Base-by-base conservation (phyloP, 2,329 filamentous ascomycete species). In the Fusarium nodosum region DNA sequence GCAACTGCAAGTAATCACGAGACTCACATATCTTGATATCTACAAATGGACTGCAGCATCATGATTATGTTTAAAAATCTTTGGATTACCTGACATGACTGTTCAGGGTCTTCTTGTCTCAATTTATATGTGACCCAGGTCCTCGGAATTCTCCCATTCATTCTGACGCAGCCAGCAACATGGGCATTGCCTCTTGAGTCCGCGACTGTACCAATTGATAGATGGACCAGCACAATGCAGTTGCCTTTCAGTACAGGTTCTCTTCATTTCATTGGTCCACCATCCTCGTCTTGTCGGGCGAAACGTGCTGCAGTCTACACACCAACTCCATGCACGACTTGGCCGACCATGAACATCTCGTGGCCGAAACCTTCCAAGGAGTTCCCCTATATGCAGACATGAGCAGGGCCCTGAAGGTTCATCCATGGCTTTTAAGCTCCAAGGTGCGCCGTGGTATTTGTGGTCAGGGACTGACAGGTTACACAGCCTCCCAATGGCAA, bases 181-280 rank as follows among this genome's bases (percentile, higher is more conserved):
- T 12, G 74, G 74, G 18, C 74, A 76, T 59, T 75, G 72, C 18
- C 64, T 63, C 47, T 59, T 72, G 20, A 68, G 28, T 28, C 64
- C 53, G 11, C 56, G 45, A 39, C 59, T 56, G 26, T 68, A 75
- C 54, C 64, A 69, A 22, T 56, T 24, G 11, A 74, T 62, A 16
- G 52, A 44, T 12, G 39, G 28, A 7, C 59, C 66, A 69, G 22
- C 30, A 45, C 24, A 42, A 31, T 20, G 9, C 15, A 57, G 20
- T 20, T 34, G 39, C 16, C 39, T 26, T 28, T 18, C 15, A 4
- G 54, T 31, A 9, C 34, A 52, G 10, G 7, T 53, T 28, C 34
- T 41, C 39, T 30, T 26, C 9, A 56, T 10, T 46, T 45, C 11
- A 28, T 39, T 36, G 30, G 48, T 41, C 74, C 75, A 77, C 58